Evolutionary conservation across 192 early-diverging fungal genomes (phyloP).

Genomic region (Phlyctochytrium planicorne): DNA sequence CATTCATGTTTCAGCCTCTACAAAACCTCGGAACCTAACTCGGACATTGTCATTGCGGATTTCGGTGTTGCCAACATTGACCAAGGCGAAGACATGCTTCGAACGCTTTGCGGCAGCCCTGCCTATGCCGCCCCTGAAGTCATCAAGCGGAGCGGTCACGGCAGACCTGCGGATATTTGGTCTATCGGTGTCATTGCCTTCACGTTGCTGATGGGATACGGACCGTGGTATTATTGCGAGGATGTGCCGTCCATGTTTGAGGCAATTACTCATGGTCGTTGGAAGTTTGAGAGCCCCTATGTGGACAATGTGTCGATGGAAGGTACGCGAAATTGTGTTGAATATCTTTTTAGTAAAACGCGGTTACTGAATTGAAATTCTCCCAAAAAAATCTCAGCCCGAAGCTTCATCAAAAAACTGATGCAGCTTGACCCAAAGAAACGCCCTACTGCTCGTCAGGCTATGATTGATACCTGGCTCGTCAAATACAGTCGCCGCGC

Average conservation of each 20-base stretch:
- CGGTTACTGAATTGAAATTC: no score
- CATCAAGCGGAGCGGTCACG: neutral
- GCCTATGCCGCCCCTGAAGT: neutral
- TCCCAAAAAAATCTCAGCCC: neutral
- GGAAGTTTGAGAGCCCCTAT: neutral
- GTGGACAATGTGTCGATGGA: constrained; percentile 2
- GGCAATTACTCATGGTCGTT: neutral
- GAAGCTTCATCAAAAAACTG: neutral
- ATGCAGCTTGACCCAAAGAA: neutral
- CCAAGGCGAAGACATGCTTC: constrained; percentile 25
- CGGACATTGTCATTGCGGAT: constrained; percentile 54
- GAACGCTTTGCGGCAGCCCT: constrained; percentile 30
- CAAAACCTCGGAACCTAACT: constrained; percentile 10
- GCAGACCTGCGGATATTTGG: neutral
- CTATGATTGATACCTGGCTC: neutral
- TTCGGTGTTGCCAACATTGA: constrained; percentile 69
- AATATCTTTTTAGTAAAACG: neutral
- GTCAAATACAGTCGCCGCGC: neutral
- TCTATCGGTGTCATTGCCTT: neutral
- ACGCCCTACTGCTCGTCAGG: neutral
- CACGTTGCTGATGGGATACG: neutral
- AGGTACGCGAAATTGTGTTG: neutral
- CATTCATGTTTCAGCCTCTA: no score
- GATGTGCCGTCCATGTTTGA: neutral
- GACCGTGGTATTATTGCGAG: constrained; percentile 1